Evolutionary conservation across 768 basidiomycete genomes (phyloP), one percentile per base, ranked within the genome.

Genomic region (Tylopilus vinaceipallidus): DNA sequence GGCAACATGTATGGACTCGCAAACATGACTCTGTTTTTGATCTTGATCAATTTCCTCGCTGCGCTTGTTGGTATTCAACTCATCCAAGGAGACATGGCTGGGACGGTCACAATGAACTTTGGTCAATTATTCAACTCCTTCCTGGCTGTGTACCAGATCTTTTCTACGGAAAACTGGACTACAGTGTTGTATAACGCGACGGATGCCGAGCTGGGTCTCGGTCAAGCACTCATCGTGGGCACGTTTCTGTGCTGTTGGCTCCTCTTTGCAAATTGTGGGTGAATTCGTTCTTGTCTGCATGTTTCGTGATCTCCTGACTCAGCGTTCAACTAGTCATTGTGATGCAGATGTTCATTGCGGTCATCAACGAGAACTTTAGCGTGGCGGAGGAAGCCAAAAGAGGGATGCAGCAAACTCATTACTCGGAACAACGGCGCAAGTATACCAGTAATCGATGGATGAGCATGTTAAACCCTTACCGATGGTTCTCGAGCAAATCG

Each of bases 131-230:
- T 82, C 73, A 91, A 88, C 59, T 74, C 90, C 0, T 98, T 95
- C 64, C 68, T 97, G 20, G 90, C 82, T 0, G 76, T 94, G 59
- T 98, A 95, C 63, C 80, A 95, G 68, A 75, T 98, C 2, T 89
- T 92, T 69, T 91, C 92, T 0, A 91, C 91, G 0, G 95, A 98
- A 69, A 92, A 97, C 66, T 98, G 95, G 94, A 83, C 86, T n/a
- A 73, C 80, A 54, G 75, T 90, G 7, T 61, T 91, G 33, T 90
- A 91, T 57, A 68, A 64, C 8, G 76, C 84, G 6, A 78, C 84
- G 0, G 64, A 63, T 9, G 81, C 87, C 1, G 91, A 93, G 62
- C 57, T 75, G 1, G 66, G 65, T 1, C 79, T 84, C 6, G 78
- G 85, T 2, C 94, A 98, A 65, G 77, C 82, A 3, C 74, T 81